Conservation (phyloP, 306 rosid genomes). For the Coriaria nepalensis region DNA sequence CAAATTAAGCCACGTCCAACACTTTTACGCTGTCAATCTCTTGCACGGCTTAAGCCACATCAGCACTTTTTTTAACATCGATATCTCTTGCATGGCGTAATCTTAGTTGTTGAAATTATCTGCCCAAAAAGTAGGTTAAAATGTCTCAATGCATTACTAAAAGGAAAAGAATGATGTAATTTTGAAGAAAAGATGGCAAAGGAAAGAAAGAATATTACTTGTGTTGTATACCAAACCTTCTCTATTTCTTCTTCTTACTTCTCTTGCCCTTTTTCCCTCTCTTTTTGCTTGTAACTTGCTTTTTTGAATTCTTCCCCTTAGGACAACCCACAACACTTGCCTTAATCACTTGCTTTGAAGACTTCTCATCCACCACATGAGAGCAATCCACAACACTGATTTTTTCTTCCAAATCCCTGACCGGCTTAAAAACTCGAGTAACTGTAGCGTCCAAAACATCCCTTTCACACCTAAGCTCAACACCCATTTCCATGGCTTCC, state of each 20-base stretch:
- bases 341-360: conserved; percentile 13
- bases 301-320: conserved; percentile 14
- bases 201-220: too few relatives aligned
- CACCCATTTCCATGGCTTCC: conserved; percentile 51
- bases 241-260: conserved; percentile 7
- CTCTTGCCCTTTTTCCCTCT: conserved; percentile 20
- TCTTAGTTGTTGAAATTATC: too few relatives aligned
- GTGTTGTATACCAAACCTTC: too few relatives aligned
- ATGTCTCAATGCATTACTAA: too few relatives aligned
- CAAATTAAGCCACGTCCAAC: too few relatives aligned
- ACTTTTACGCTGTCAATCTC: too few relatives aligned
- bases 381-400: conserved; percentile 19
- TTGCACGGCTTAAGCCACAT: too few relatives aligned
- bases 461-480: conserved; percentile 42
- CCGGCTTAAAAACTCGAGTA: conserved; percentile 54
- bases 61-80: too few relatives aligned
- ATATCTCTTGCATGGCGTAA: too few relatives aligned
- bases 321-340: background rate
- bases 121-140: too few relatives aligned
- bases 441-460: conserved; percentile 65
- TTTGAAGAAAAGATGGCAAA: too few relatives aligned
- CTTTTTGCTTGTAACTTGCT: conserved; percentile 7
- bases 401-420: conserved; percentile 24
- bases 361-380: conserved; percentile 10
- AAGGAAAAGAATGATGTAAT: too few relatives aligned